These are phyloP conservation scores for Aspergillus pseudoterreus DNA, from an alignment of 2,329 filamentous ascomycete species.

Conservation along the genomic window DNA sequence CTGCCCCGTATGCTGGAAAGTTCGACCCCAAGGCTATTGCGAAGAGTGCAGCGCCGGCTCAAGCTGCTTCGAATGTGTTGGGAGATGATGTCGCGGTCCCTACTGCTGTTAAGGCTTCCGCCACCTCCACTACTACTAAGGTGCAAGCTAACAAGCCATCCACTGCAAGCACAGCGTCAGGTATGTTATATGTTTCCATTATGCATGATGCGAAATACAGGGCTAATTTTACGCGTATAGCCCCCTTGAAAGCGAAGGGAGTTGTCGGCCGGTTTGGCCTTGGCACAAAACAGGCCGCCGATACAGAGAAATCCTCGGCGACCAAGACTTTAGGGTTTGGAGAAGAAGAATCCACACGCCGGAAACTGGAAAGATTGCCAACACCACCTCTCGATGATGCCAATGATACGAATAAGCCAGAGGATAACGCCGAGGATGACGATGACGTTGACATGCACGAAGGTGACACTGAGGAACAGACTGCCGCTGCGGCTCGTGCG, in stretches of 20 bases:
- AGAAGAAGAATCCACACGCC: conserved; percentile 80
- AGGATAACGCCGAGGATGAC: conserved; percentile 54
- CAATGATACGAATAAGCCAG: conserved; percentile 55
- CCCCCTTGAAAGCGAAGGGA: conserved; percentile 62
- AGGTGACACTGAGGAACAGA: conserved; percentile 80
- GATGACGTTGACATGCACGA: conserved; percentile 72
- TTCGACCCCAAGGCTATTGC: conserved; percentile 84
- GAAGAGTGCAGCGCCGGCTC: conserved; percentile 66
- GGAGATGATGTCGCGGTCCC: conserved; percentile 55
- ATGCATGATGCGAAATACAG: not conserved
- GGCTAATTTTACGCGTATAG: conserved; percentile 22
- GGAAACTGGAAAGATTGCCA: conserved; percentile 88
- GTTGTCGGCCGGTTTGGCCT: conserved; percentile 85
- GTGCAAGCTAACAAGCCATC: conserved; percentile 43
- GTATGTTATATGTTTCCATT: conserved; percentile 23
- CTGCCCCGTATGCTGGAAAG: conserved; percentile 67
- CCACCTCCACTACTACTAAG: conserved; percentile 37
- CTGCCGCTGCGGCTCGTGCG: conserved; percentile 76
- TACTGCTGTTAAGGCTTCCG: conserved; percentile 43
- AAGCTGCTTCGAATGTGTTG: conserved; percentile 53
- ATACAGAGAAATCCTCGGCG: conserved; percentile 62
- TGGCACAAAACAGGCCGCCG: conserved; percentile 60
- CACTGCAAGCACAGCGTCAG: conserved; percentile 38
- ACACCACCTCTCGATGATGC: conserved; percentile 65
- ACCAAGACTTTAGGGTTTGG: conserved; percentile 80